phyloP scores from a whole-genome alignment of 192 early-diverging fungal species.

The Gaertneriomyces sp. region DNA sequence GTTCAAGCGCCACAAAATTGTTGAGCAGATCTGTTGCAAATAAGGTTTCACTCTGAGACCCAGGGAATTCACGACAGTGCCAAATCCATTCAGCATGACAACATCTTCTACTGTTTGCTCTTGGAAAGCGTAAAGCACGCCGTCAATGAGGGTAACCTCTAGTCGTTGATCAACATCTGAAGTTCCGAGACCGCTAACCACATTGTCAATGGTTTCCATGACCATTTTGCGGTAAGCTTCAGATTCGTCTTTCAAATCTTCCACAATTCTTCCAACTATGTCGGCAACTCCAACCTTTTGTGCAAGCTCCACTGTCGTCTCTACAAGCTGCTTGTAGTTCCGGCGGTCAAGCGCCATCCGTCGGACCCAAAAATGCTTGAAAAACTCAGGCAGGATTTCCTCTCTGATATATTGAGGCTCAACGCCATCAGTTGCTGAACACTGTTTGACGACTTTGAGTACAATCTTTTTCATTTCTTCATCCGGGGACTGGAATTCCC shows the following conservation, averaged over 20 bases:
- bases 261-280: conserved; percentile 80
- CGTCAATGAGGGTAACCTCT: conserved; percentile 95
- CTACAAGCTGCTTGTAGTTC: conserved; percentile 89
- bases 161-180: conserved; percentile 88
- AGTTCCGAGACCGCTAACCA: conserved; percentile 69
- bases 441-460: conserved; percentile 95
- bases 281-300: conserved; percentile 90
- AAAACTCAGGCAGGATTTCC: conserved; percentile 92
- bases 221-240: conserved; percentile 95
- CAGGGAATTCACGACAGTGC: conserved; percentile 87
- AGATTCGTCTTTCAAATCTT: conserved; percentile 92
- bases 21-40: conserved; percentile 88
- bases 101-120: conserved; percentile 93
- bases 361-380: conserved; percentile 95
- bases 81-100: conserved; percentile 93
- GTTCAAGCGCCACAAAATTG: conserved; percentile 94
- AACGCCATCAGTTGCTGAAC: conserved; percentile 90
- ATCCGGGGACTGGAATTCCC: conserved; percentile 96
- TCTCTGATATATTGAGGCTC: conserved; percentile 77
- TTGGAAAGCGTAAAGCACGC: conserved; percentile 96
- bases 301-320: conserved; percentile 94
- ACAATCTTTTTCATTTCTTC: conserved; percentile 99
- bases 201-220: conserved; percentile 92
- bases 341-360: conserved; percentile 94
- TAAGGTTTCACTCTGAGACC: conserved; percentile 88